phyloP scores from a whole-genome alignment of 352 stramenopile species.

The Phytopythium kandeliae region DNA sequence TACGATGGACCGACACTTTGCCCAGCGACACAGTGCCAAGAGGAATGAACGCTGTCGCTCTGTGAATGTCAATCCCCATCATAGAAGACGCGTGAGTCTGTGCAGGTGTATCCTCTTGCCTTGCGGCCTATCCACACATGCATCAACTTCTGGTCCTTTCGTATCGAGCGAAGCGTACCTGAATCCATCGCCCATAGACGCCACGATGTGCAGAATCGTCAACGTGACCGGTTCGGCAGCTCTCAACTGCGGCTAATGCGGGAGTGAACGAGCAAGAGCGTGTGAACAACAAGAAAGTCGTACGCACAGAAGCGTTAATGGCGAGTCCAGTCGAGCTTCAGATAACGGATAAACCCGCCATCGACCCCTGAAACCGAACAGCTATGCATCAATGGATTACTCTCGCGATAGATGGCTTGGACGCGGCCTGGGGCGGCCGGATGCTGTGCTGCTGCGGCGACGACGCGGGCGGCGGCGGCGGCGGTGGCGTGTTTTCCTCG shows the following conservation, averaged over 20 bases:
- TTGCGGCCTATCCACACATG: background rate
- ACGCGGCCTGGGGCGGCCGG: conserved; percentile 19
- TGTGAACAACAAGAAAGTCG: background rate
- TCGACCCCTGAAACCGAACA: background rate
- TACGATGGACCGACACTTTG: conserved; percentile 32
- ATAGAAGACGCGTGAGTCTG: background rate
- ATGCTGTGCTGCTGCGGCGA: conserved; percentile 25
- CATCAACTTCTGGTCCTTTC: background rate
- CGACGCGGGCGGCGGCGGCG: background rate
- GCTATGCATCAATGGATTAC: conserved; percentile 17
- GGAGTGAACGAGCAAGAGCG: background rate
- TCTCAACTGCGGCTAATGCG: conserved; percentile 4
- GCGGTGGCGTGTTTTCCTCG: conserved; percentile 17
- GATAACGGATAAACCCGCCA: background rate
- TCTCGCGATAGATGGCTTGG: conserved; percentile 16
- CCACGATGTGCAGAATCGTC: conserved; percentile 28
- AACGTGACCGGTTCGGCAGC: conserved; percentile 13
- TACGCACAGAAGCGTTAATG: conserved; percentile 3
- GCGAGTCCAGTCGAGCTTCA: background rate
- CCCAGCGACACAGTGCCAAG: conserved; percentile 28
- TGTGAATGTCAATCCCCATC: background rate
- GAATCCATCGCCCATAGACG: conserved; percentile 17
- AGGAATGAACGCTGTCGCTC: conserved; percentile 30
- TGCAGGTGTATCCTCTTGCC: too few relatives aligned
- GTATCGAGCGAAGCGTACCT: conserved; percentile 18